A percentile compares a stretch with the other conserved stretches of the same genome.
Evolutionary conservation across 2,329 filamentous ascomycete species (phyloP).

Genomic region (Trichoderma endophyticum): DNA sequence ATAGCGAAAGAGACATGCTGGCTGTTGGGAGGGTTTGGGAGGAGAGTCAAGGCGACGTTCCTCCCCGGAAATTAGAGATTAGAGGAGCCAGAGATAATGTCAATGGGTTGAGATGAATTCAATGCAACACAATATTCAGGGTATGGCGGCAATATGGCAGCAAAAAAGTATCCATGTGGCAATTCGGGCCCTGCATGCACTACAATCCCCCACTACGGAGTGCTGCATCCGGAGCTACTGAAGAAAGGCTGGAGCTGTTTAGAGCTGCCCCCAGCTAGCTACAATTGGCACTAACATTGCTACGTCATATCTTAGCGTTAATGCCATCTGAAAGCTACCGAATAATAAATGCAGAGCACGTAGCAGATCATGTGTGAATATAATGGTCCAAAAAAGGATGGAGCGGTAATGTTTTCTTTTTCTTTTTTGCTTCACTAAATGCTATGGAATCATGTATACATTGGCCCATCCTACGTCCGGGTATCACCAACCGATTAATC

Average conservation of each 20-base stretch:
- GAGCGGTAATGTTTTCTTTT: not conserved
- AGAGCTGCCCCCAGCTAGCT: not conserved
- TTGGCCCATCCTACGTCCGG: not conserved
- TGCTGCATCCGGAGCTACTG: not conserved
- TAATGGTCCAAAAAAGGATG: not conserved
- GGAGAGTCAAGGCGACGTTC: not conserved
- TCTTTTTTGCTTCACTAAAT: not conserved
- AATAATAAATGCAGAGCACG: not conserved
- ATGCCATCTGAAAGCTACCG: not conserved
- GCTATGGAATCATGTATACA: not conserved
- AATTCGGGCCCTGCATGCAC: not conserved
- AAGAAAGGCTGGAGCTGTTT: not conserved
- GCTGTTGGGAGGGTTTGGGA: not conserved
- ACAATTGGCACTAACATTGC: not conserved
- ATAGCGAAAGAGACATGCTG: slow-evolving; percentile 28
- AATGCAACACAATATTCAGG: not conserved
- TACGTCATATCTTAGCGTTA: not conserved
- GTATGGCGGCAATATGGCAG: not conserved
- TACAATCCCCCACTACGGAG: not conserved
- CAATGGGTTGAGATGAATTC: not conserved
- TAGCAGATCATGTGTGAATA: not conserved
- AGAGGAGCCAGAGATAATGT: not conserved
- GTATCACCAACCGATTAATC: not conserved
- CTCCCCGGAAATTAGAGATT: not conserved
- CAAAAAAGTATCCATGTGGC: not conserved